phyloP scores from a whole-genome alignment of 306 rosid genomes.

The Rubus idaeus region DNA sequence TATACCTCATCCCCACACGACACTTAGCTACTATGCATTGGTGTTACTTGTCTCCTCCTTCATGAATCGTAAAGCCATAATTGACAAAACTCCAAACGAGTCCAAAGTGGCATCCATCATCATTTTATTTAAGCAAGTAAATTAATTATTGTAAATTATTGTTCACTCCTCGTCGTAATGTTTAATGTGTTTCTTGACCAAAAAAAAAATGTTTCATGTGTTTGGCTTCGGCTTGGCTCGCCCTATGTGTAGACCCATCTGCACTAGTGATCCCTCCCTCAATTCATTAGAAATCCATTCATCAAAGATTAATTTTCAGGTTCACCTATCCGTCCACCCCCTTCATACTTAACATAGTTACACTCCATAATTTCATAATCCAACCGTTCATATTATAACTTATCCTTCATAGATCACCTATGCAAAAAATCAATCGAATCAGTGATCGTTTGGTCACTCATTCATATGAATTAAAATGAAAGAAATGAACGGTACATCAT shows the following conservation, averaged over 20 bases:
- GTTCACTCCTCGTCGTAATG: neutral
- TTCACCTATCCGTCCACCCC: no score
- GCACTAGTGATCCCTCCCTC: neutral
- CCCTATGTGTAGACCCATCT: neutral
- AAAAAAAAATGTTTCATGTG: neutral
- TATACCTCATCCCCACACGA: neutral
- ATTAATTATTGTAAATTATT: no score
- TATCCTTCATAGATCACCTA: no score
- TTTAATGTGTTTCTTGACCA: neutral
- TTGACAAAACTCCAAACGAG: neutral
- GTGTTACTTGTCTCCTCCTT: neutral
- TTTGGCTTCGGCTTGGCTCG: neutral
- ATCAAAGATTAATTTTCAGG: no score
- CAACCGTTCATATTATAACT: no score
- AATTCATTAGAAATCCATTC: neutral
- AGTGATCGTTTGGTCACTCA: no score
- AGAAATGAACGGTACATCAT: no score
- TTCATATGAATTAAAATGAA: no score
- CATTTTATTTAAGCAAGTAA: no score
- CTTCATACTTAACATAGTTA: no score
- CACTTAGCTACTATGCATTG: neutral
- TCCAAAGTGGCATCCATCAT: neutral
- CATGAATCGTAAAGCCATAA: neutral
- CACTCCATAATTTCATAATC: no score
- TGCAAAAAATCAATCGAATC: no score